Base-by-base conservation (phyloP, 2,329 filamentous ascomycete species). In the Simplicillium aogashimaense region DNA sequence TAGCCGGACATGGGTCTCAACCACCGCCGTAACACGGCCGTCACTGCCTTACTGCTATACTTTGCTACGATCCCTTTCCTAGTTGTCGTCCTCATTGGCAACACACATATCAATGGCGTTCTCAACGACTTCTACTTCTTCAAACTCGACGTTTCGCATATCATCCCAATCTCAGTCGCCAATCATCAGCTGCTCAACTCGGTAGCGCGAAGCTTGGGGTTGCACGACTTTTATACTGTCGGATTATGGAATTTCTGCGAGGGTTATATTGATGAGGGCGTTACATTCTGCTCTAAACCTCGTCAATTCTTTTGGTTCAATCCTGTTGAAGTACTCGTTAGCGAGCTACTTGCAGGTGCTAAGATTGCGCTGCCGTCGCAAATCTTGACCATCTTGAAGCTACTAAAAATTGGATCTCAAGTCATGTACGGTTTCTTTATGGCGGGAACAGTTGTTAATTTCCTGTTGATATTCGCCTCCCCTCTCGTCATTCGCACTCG, bases 201-300 rank as follows among this genome's bases (percentile, higher is more conserved):
- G 35, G 88, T 95, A 48, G 87, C 88, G 4, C 81, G 86, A 38
- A 86, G 83, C 16, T 69, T 95, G 40, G 90, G 89, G 25, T 71
- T 95, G 37, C 87, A 94, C 58, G 90, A 95, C 61, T 95, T 94
- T 63, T 95, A 95, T 61, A 84, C 88, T 53, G 84, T 94, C 20
- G 89, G 89, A 6, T 65, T 95, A 32, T 97, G 90, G 90, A 83
- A 81, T 44, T 95, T 83, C 59, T 97, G 90, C 61, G 86, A 94
- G 59, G 89, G 89, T 15, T 94, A 89, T 60, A 67, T 76, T 41
- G 71, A 75, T 50, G 69, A 81, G 50, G 85, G 85, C 30, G 78
- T 92, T 46, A 90, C 86, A 0, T 64, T 66, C 46, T 97, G 90
- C 63, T 88, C 83, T 7, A 62, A 64, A 6, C 83, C 87, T 0